phyloP scores from a whole-genome alignment of 1,139 yeast species.

The Suhomyces chickasaworum region DNA sequence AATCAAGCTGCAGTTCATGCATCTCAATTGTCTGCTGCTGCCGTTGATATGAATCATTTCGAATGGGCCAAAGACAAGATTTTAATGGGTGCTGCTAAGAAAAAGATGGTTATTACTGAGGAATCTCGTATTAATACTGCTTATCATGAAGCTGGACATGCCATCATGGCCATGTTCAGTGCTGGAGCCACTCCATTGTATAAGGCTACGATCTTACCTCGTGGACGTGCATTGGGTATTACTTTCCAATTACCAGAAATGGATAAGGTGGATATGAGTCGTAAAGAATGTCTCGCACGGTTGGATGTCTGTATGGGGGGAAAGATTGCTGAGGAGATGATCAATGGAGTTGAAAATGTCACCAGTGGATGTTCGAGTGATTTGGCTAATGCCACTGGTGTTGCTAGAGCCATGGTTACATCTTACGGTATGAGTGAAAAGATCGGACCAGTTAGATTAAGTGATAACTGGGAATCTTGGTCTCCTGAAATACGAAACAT shows the following conservation, averaged over 20 bases:
- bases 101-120: constrained; percentile 96
- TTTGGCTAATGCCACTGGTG: constrained; percentile 82
- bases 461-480: constrained; percentile 94
- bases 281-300: constrained; percentile 84
- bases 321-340: constrained; percentile 91
- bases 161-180: constrained; percentile 93
- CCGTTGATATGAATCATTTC: constrained; percentile 88
- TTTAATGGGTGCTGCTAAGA: constrained; percentile 96
- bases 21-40: constrained; percentile 85
- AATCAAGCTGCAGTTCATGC: constrained; percentile 99
- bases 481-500: constrained; percentile 81
- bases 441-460: constrained; percentile 87
- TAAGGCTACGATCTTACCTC: constrained; percentile 94
- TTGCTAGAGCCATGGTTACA: constrained; percentile 96
- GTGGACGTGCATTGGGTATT: constrained; percentile 95
- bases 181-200: constrained; percentile 95
- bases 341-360: constrained; percentile 88
- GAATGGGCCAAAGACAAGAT: constrained; percentile 99
- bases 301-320: constrained; percentile 99
- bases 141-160: constrained; percentile 99
- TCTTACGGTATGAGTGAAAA: constrained; percentile 94
- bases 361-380: constrained; percentile 96
- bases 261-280: constrained; percentile 95
- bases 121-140: constrained; percentile 94
- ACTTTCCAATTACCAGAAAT: constrained; percentile 97